Conservation (phyloP, 139 green algal genomes). For the Tetradesmus obliquus region DNA sequence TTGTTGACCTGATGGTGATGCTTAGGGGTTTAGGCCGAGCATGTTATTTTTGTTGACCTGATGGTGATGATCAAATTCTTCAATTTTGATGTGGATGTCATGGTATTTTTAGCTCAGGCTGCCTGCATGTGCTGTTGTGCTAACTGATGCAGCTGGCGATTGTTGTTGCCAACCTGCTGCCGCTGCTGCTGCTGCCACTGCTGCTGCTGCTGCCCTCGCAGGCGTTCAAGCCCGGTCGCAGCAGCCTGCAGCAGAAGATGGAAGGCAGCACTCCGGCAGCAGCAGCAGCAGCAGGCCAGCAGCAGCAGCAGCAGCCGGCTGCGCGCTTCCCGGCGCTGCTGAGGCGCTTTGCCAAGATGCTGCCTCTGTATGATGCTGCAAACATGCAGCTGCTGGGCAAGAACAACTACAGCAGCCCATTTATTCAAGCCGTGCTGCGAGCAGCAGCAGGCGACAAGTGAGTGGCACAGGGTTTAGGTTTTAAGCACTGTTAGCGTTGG, state of each 20-base stretch:
- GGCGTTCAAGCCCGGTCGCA: slow-evolving; percentile 13
- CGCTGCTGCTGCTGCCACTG: neutral
- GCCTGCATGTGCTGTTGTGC: neutral
- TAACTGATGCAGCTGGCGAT: neutral
- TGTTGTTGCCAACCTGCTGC: neutral
- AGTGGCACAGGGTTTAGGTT: neutral
- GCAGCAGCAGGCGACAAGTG: slow-evolving; percentile 53
- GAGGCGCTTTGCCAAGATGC: slow-evolving; percentile 49
- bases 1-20: neutral
- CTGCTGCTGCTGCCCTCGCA: neutral
- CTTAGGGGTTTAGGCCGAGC: neutral
- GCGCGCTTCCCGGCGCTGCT: slow-evolving; percentile 18
- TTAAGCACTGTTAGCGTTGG: neutral
- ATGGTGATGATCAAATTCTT: neutral
- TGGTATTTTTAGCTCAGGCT: neutral
- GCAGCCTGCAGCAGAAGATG: slow-evolving; percentile 34
- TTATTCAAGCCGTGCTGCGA: slow-evolving; percentile 74
- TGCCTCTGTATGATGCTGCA: slow-evolving; percentile 45
- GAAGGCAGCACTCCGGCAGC: neutral
- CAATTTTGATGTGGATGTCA: no score
- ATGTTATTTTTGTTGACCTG: neutral
- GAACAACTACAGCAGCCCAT: slow-evolving; percentile 67
- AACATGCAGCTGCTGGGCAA: slow-evolving; percentile 61
- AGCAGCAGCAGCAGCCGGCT: slow-evolving; percentile 3
- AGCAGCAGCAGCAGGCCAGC: neutral